Evolutionary conservation across 2,329 filamentous ascomycete genomes (phyloP), one percentile per base, ranked within the genome.

Genomic region (Furcasterigmium sp.): DNA sequence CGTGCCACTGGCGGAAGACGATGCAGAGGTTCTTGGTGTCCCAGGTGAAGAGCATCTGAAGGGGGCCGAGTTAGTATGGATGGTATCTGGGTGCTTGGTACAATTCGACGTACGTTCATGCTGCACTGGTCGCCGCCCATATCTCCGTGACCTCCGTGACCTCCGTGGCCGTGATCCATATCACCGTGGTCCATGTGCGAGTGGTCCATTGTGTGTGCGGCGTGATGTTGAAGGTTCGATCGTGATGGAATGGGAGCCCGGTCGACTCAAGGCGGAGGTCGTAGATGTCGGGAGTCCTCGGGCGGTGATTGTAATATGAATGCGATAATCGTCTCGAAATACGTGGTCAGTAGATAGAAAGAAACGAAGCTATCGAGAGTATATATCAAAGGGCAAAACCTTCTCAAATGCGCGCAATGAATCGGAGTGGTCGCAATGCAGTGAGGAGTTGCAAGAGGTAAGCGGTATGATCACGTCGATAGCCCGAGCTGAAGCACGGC

Each of bases 41-140:
- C 91, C 91, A 98, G 48, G 90, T 97, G 73, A 98, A 98, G 53
- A 97, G 82, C 91, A 96, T 97, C 90, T 95, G 54, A n/a, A n/a
- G n/a, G n/a, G n/a, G n/a, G n/a, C n/a, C n/a, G n/a, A n/a, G n/a
- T n/a, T n/a, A n/a, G n/a, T n/a, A n/a, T n/a, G n/a, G n/a, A n/a
- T n/a, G n/a, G n/a, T n/a, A n/a, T n/a, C n/a, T n/a, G n/a, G 15
- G 35, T 17, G 15, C 7, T 4, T 6, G n/a, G n/a, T n/a, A 14
- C 28, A 26, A 15, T 38, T 25, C 45, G 41, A 57, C 84, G 57
- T 69, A 91, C 91, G 66, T 91, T 95, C 89, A 96, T 96, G 66
- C 75, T 91, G 77, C 91, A 96, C 73, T 82, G 80, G 52, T 68
- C 72, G 74, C 80, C 82, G 60, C 73, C 74, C 56, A 78, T 76